phyloP scores from a whole-genome alignment of 2,329 filamentous ascomycete genomes.

The Magnaporthiopsis rhizophila region DNA sequence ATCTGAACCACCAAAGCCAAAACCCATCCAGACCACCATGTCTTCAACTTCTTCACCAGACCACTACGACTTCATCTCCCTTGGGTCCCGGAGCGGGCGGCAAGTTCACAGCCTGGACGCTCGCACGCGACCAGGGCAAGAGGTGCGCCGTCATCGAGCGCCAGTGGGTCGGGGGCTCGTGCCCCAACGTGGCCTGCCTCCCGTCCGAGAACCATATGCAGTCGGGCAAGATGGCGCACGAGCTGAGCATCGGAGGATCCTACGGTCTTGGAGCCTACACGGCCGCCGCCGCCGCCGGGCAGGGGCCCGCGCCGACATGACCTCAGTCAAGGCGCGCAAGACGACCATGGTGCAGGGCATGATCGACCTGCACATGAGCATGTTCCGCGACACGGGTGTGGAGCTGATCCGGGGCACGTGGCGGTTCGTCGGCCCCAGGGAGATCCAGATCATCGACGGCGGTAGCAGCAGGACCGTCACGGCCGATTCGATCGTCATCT shows the following conservation, averaged over 20 bases:
- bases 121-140: constrained; percentile 8
- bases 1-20: too few species aligned
- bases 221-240: constrained; percentile 7
- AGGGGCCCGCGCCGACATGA: constrained; percentile 1
- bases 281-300: not conserved
- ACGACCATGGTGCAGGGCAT: constrained; percentile 7
- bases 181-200: constrained; percentile 8
- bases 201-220: constrained; percentile 7
- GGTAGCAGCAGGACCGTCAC: constrained; percentile 5
- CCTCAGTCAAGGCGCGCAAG: constrained; percentile 3
- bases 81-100: constrained; percentile 6
- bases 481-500: constrained; percentile 5
- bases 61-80: not conserved
- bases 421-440: constrained; percentile 4
- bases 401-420: constrained; percentile 7
- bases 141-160: constrained; percentile 8
- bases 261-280: constrained; percentile 5
- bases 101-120: constrained; percentile 8
- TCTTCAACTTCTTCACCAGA: too few species aligned
- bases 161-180: constrained; percentile 9
- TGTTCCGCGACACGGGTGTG: not conserved
- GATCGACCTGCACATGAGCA: constrained; percentile 1
- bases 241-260: not conserved
- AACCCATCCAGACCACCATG: too few species aligned
- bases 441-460: not conserved